Conservation (phyloP, 169 alveolate genomes). For the Cystoisospora suis region DNA sequence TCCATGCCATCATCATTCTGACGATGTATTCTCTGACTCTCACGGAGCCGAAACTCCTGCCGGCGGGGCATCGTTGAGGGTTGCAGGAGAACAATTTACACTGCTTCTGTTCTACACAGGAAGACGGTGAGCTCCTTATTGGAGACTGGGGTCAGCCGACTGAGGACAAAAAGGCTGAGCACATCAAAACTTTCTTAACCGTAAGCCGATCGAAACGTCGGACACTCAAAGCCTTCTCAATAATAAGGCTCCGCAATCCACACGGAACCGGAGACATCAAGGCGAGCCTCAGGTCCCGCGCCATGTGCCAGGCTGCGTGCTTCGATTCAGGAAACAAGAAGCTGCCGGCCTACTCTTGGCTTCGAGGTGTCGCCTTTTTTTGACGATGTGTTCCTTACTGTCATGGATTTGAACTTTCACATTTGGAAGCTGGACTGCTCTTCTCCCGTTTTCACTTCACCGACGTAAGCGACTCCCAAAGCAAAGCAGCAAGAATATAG, state of each 20-base stretch:
- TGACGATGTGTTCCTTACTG: constrained; percentile 32
- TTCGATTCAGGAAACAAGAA: constrained; percentile 58
- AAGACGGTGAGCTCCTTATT: constrained; percentile 53
- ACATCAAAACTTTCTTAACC: constrained; percentile 16
- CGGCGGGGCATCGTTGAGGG: too few species aligned
- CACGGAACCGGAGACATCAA: too few species aligned
- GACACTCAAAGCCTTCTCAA: too few species aligned
- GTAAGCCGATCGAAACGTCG: not conserved
- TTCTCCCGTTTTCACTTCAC: constrained; percentile 53
- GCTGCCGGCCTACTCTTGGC: constrained; percentile 40
- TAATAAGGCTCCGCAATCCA: too few species aligned
- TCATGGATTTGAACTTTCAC: constrained; percentile 51
- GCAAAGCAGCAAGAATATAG: too few species aligned
- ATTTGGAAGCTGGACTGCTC: constrained; percentile 50
- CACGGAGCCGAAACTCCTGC: too few species aligned
- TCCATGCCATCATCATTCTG: too few species aligned
- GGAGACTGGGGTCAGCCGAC: constrained; percentile 52
- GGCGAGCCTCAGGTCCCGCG: not conserved
- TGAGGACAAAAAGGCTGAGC: constrained; percentile 38
- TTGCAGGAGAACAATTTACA: not conserved
- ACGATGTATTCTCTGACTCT: too few species aligned
- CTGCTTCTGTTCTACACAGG: constrained; percentile 14
- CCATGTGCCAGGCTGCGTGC: too few species aligned
- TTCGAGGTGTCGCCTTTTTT: constrained; percentile 53
- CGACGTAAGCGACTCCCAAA: constrained; percentile 62